Conservation (phyloP, 768 basidiomycete genomes). For the Holtermanniella nyarrowii region DNA sequence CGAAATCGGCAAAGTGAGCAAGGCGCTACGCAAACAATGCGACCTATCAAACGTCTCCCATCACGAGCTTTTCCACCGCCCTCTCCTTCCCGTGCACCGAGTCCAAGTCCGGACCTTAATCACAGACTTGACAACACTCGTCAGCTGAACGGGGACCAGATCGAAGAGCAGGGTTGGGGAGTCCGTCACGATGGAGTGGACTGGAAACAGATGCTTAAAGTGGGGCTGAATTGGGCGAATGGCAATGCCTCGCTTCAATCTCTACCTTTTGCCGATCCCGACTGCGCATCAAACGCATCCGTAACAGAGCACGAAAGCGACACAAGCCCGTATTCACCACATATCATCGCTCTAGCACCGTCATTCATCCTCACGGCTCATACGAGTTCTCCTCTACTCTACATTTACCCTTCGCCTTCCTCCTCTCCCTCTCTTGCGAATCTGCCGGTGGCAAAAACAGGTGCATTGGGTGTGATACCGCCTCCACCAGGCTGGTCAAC, state of each 20-base stretch:
- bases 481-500: conserved; percentile 41
- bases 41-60: conserved; percentile 32
- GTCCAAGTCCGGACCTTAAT: too few relatives aligned
- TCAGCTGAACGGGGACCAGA: too few relatives aligned
- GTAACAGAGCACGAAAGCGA: not conserved
- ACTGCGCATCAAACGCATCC: not conserved
- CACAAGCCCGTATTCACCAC: conserved; percentile 11
- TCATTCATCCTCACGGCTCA: conserved; percentile 37
- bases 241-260: conserved; percentile 34
- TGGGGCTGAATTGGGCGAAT: conserved; percentile 39
- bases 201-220: conserved; percentile 37
- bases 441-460: not conserved
- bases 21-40: conserved; percentile 6
- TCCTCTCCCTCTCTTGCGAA: not conserved
- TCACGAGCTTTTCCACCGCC: conserved; percentile 35
- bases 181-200: conserved; percentile 36
- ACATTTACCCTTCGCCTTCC: conserved; percentile 23
- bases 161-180: conserved; percentile 21
- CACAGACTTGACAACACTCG: too few relatives aligned
- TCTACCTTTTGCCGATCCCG: conserved; percentile 21
- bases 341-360: conserved; percentile 34
- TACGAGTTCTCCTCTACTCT: conserved; percentile 33
- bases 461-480: conserved; percentile 34
- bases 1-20: too few relatives aligned
- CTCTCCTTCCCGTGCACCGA: conserved; percentile 24